phyloP scores from a whole-genome alignment of 345 rosid species.

The Citropsis articulata region DNA sequence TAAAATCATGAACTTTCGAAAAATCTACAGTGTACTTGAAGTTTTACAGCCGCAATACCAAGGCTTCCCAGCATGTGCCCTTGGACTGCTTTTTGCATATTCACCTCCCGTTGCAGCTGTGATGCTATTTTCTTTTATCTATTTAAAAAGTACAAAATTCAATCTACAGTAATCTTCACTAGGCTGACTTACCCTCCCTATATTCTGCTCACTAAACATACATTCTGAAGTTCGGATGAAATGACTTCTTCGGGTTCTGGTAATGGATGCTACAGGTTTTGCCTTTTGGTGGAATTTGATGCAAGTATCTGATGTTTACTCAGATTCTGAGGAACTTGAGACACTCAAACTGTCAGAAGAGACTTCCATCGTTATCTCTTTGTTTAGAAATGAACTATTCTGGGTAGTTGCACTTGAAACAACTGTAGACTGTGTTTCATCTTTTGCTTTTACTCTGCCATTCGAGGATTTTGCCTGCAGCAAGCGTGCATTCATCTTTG shows the following conservation, averaged over 20 bases:
- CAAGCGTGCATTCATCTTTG: constrained; percentile 32
- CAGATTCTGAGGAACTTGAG: constrained; percentile 39
- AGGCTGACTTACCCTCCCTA: background rate
- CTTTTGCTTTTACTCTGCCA: constrained; percentile 11
- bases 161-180: background rate
- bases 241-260: background rate
- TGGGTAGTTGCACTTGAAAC: constrained; percentile 3
- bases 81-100: background rate
- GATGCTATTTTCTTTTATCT: background rate
- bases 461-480: constrained; percentile 9
- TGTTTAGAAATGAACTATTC: background rate
- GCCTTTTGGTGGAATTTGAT: constrained; percentile 4
- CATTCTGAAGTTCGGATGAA: background rate
- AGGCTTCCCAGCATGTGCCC: background rate
- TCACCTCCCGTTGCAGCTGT: background rate
- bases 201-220: background rate
- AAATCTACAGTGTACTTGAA: background rate
- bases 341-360: constrained; percentile 25
- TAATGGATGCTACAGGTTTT: background rate
- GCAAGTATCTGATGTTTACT: constrained; percentile 3
- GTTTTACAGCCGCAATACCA: background rate
- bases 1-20: background rate
- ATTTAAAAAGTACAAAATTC: background rate
- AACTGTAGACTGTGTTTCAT: constrained; percentile 6
- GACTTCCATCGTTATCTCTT: background rate